Evolutionary conservation across 202 grass and related monocot species (phyloP), one percentile per base, ranked within the genome.

Genomic region (Schoenoplectus tabernaemontani): DNA sequence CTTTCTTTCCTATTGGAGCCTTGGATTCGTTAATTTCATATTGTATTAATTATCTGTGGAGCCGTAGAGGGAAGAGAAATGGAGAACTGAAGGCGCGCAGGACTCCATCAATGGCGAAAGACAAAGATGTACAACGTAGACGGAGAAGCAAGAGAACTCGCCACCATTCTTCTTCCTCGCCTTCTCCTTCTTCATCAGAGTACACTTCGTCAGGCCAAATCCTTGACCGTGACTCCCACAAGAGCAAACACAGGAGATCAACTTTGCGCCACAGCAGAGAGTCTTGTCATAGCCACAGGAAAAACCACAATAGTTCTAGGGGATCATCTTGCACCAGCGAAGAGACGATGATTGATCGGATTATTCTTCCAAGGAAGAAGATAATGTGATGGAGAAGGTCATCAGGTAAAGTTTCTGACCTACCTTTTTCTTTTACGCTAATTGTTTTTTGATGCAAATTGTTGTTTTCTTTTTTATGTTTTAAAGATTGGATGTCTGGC

Each of bases 321-420:
- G 84, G 78, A 23, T 85, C 93, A n/a, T 78, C 84, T 0, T 56
- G 33, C 37, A 17, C 46, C 11, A 33, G 63, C 17, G 77, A 61
- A 63, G 63, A 3, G 9, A 65, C 28, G 51, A 34, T 1, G 41
- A 57, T 24, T 66, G 30, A 1, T 94, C 86, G 7, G 57, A 54
- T 2, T 87, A 83, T 16, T 87, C 41, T 10, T 88, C 82, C 1
- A 83, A 67, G 2, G 87, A 77, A 36, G 32, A 79, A 13, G 83
- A 69, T 32, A 64, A 81, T 74, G 78, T 1, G n/a, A 84, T 87
- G 73, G 70, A 83, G 65, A 92, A 82, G 17, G 70, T 75, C 75
- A 83, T 80, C 91, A 94, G 84, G 94, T 93, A 87, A 9, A 66
- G 56, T 53, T 75, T 60, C 73, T 69, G 71, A 50, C 10, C 20